phyloP scores from a whole-genome alignment of 108 stramenopile genomes.

The Nitzschia putrida region DNA sequence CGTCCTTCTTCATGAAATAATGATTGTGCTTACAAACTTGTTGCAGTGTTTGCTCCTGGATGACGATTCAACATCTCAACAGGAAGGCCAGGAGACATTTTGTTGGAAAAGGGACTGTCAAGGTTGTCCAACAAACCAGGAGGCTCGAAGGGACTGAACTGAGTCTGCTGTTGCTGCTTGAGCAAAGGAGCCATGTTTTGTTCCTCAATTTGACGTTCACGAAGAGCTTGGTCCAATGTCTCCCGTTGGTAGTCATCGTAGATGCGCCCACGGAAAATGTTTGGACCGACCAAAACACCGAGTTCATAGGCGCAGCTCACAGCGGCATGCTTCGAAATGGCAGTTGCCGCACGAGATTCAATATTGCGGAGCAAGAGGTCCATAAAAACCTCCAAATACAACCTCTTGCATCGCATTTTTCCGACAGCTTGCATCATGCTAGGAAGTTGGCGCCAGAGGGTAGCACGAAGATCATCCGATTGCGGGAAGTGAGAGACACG shows the following conservation, averaged over 20 bases:
- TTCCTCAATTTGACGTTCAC: constrained; percentile 52
- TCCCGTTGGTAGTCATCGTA: constrained; percentile 67
- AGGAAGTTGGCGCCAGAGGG: constrained; percentile 80
- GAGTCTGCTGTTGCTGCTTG: constrained; percentile 20
- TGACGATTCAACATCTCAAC: constrained; percentile 28
- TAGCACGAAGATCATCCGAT: constrained; percentile 75
- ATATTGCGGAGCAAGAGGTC: constrained; percentile 72
- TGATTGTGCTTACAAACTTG: constrained; percentile 12
- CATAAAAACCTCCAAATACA: constrained; percentile 78
- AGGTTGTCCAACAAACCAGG: constrained; percentile 48
- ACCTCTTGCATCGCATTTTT: constrained; percentile 76
- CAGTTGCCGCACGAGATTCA: constrained; percentile 68
- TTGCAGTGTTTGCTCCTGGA: constrained; percentile 11
- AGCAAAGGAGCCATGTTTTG: constrained; percentile 23
- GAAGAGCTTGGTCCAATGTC: constrained; percentile 68
- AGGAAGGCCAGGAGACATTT: constrained; percentile 39
- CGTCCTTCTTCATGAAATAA: background rate
- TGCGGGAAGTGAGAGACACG: constrained; percentile 85
- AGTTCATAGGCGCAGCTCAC: constrained; percentile 81
- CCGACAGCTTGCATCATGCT: constrained; percentile 75
- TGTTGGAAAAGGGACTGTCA: constrained; percentile 29
- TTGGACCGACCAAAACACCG: constrained; percentile 65
- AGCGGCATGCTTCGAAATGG: constrained; percentile 79
- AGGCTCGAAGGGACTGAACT: constrained; percentile 59
- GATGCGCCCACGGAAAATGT: constrained; percentile 75